Conservation (phyloP, 1,284 basidiomycete genomes). For the Vanrija humicola region DNA sequence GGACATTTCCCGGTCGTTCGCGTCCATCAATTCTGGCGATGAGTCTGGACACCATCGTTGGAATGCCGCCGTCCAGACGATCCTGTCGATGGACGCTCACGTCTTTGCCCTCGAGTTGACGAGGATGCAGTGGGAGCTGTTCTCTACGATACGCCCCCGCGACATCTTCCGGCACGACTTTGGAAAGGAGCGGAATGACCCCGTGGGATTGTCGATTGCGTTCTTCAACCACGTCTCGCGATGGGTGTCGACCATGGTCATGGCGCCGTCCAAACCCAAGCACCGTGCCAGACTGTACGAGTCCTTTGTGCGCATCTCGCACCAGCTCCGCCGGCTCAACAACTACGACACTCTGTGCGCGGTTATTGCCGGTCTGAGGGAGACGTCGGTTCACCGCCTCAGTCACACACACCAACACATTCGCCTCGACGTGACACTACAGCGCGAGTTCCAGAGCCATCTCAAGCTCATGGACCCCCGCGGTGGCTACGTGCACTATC, state of each 20-base stretch:
- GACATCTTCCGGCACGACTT: conserved; percentile 47
- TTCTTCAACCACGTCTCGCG: conserved; percentile 49
- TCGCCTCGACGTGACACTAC: conserved; percentile 17
- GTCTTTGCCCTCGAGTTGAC: conserved; percentile 46
- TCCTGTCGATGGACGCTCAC: conserved; percentile 27
- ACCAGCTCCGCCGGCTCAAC: conserved; percentile 46
- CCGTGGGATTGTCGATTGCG: conserved; percentile 37
- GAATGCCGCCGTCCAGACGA: conserved; percentile 9
- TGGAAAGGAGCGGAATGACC: conserved; percentile 42
- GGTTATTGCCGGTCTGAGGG: conserved; percentile 43
- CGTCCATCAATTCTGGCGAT: conserved; percentile 4
- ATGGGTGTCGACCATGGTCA: conserved; percentile 47
- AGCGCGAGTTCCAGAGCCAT: conserved; percentile 39
- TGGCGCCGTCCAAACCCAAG: conserved; percentile 44
- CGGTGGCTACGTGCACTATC: conserved; percentile 40
- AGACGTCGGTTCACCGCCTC: conserved; percentile 45
- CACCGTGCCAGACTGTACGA: conserved; percentile 46
- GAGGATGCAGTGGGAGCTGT: conserved; percentile 45
- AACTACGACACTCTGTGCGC: conserved; percentile 49
- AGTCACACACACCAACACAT: conserved; percentile 35
- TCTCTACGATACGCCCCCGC: conserved; percentile 39
- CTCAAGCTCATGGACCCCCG: conserved; percentile 44
- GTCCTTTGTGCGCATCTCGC: conserved; percentile 40
- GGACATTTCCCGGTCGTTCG: conserved; percentile 6
- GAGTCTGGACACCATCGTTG: conserved; percentile 11